Evolutionary conservation across 371 early-diverging fungal species (phyloP).

Genomic region (Chytridiales sp.): DNA sequence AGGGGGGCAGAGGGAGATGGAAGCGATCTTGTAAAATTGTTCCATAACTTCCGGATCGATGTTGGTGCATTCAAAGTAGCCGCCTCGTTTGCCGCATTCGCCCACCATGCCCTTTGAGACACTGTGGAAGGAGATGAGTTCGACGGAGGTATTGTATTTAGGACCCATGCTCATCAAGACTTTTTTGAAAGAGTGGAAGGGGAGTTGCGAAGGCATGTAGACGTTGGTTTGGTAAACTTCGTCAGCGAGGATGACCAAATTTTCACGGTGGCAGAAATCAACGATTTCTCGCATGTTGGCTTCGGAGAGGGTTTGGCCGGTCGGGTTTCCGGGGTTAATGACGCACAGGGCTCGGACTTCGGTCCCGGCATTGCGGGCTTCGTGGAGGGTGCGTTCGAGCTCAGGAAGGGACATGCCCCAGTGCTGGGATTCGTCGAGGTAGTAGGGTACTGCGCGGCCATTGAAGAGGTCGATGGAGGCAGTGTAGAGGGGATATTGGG

Average conservation of each 20-base stretch:
- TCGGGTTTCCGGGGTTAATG: constrained; percentile 98
- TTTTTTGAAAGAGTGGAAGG: constrained; percentile 95
- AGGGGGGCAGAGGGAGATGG: constrained; percentile 87
- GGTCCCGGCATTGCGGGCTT: constrained; percentile 69
- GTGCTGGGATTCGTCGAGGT: constrained; percentile 76
- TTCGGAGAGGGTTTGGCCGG: constrained; percentile 83
- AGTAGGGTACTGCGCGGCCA: constrained; percentile 87
- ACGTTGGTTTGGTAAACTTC: constrained; percentile 98
- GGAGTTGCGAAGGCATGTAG: constrained; percentile 73
- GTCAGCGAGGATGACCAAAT: constrained; percentile 87
- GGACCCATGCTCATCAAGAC: constrained; percentile 62
- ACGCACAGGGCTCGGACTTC: constrained; percentile 93
- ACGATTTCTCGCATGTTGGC: constrained; percentile 87
- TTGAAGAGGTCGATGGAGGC: constrained; percentile 84
- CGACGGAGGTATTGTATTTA: constrained; percentile 59
- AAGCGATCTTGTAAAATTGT: constrained; percentile 90
- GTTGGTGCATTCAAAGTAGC: constrained; percentile 88
- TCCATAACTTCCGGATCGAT: constrained; percentile 73
- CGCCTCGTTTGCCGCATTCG: constrained; percentile 97
- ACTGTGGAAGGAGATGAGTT: constrained; percentile 94
- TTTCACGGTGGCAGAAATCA: constrained; percentile 79
- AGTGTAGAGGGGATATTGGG: constrained; percentile 98
- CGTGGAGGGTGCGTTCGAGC: constrained; percentile 58
- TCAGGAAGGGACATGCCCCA: constrained; percentile 78
- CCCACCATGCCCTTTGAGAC: constrained; percentile 98